Evolutionary conservation across 2,329 filamentous ascomycete genomes (phyloP).

Genomic region (Aaosphaeria arxii): DNA sequence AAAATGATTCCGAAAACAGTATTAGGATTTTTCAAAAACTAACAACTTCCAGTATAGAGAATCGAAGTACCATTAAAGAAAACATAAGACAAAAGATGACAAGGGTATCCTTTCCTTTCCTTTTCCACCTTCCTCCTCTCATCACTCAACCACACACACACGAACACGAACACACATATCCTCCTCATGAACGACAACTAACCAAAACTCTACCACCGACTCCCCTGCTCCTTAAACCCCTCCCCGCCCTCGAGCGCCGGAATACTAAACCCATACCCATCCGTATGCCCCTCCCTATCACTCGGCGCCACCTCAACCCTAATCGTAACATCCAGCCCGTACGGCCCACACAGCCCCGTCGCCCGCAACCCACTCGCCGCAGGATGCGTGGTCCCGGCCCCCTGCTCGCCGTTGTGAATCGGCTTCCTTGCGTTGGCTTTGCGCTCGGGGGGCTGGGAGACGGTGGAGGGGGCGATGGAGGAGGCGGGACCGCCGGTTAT

Average conservation of each 20-base stretch:
- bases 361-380: slow-evolving; percentile 55
- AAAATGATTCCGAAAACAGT: too few species aligned
- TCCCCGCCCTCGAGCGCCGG: slow-evolving; percentile 38
- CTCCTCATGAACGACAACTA: too few species aligned
- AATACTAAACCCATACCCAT: slow-evolving; percentile 51
- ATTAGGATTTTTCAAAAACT: too few species aligned
- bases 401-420: slow-evolving; percentile 73
- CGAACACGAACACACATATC: too few species aligned
- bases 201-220: slow-evolving; percentile 12
- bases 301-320: slow-evolving; percentile 46
- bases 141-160: too few species aligned
- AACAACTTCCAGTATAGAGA: too few species aligned
- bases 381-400: slow-evolving; percentile 73
- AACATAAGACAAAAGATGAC: background rate
- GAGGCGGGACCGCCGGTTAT: slow-evolving; percentile 28
- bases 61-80: too few species aligned
- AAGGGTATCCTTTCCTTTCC: background rate
- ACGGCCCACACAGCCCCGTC: slow-evolving; percentile 42
- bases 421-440: slow-evolving; percentile 64
- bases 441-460: slow-evolving; percentile 11
- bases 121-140: too few species aligned
- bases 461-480: slow-evolving; percentile 10
- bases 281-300: slow-evolving; percentile 44
- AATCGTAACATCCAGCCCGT: slow-evolving; percentile 48
- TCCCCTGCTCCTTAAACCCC: slow-evolving; percentile 9